phyloP scores from a whole-genome alignment of 1,139 yeast genomes.

The Sugiyamaella sp. region DNA sequence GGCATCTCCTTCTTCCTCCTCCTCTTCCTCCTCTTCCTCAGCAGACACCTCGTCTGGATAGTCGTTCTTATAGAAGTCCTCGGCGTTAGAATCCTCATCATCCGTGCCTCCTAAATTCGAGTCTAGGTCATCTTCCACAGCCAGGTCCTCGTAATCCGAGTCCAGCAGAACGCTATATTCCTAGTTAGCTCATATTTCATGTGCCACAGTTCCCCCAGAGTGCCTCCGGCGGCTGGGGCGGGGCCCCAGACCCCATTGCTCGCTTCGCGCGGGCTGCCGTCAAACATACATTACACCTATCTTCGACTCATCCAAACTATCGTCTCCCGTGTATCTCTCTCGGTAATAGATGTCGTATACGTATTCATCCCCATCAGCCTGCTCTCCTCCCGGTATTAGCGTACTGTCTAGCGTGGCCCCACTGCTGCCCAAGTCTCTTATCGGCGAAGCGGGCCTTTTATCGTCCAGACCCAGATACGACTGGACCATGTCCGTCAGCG shows the following conservation, averaged over 20 bases:
- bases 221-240: too few relatives aligned
- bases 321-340: constrained; percentile 43
- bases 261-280: too few relatives aligned
- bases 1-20: constrained; percentile 5
- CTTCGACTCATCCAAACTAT: constrained; percentile 18
- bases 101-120: constrained; percentile 48
- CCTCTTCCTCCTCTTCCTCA: constrained; percentile 21
- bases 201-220: too few relatives aligned
- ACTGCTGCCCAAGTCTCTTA: constrained; percentile 5
- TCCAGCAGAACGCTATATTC: constrained; percentile 42
- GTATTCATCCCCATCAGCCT: constrained; percentile 59
- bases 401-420: constrained; percentile 15
- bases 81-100: constrained; percentile 82
- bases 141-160: constrained; percentile 58
- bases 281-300: constrained; percentile 48
- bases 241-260: too few relatives aligned
- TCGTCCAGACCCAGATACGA: constrained; percentile 49
- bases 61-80: constrained; percentile 87
- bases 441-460: not conserved
- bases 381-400: constrained; percentile 9
- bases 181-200: constrained; percentile 3
- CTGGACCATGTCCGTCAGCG: constrained; percentile 68
- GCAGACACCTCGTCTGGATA: constrained; percentile 82
- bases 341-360: constrained; percentile 88
- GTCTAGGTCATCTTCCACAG: constrained; percentile 51